Base-by-base conservation (phyloP, 2,329 filamentous ascomycete genomes). In the Arthrobotrys sphaeroides region DNA sequence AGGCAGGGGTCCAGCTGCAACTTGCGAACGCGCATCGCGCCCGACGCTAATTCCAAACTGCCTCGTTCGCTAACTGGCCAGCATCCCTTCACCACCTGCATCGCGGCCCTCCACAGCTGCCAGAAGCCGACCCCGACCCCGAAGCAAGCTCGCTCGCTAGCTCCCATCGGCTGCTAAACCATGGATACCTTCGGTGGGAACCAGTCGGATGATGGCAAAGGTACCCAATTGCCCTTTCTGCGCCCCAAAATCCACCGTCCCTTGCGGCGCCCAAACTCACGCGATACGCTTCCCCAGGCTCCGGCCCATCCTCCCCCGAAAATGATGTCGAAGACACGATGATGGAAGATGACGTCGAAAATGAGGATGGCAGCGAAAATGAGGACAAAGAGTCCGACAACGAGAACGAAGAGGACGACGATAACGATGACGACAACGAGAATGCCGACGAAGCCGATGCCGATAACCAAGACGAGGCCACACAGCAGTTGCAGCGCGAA, bases 381-480 rank as follows among this genome's bases (percentile, higher is more conserved):
- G 81, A 81, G 55, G 77, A 68, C 5, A 80, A 81, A 45, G 79
- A 76, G 10, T 81, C 82, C 51, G 79, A 78, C 45, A 81, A 81
- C 28, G 81, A 79, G 18, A 81, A 81, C 24, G 80, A 80, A 7
- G 82, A 83, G 12, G 82, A 83, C 26, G 81, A 81, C 26, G 83
- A 83, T 47, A 80, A 81, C 2, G 83, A 84, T n/a, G 81, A 78
- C 69, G 81, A 75, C 47, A 79, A 83, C 26, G 81, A 82, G 22
- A 79, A 80, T 26, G 80, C 81, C 18, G 80, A 80, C 77, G n/a
- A 87, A 77, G 47, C 84, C 82, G 20, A 87, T 85, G 16, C 84
- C 84, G 20, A 88, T 83, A 82, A 89, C 83, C 77, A 89, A 87
- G 16, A 89, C 83, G 66, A 88, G 84, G 85, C 82, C 77, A 89